A percentile compares a stretch with the other conserved stretches of the same genome.
These are phyloP conservation scores for Solanum boliviense DNA, from an alignment of 257 asterid species.

Conservation along the genomic window DNA sequence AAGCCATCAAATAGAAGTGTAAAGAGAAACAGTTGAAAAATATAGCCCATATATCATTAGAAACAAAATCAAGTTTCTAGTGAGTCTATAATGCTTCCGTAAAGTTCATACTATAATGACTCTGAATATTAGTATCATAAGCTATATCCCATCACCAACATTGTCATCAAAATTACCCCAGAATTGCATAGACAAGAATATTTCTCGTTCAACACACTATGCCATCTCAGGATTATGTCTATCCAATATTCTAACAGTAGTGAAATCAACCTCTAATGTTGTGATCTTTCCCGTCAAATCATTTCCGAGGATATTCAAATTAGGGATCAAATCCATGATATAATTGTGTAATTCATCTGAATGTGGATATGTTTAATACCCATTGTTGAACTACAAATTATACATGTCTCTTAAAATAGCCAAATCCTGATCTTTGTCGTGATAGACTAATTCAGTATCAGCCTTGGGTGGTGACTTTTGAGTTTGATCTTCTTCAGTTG, in stretches of 20 bases:
- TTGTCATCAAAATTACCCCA: neutral
- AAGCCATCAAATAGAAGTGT: neutral
- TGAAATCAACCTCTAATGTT: neutral
- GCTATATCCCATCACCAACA: neutral
- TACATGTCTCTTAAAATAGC: neutral
- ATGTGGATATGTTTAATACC: neutral
- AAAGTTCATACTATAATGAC: neutral
- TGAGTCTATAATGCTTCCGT: neutral
- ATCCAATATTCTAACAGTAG: neutral
- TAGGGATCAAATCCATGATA: neutral
- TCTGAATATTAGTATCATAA: neutral
- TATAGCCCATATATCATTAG: neutral
- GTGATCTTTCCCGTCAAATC: neutral
- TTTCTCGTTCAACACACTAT: neutral
- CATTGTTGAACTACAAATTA: neutral
- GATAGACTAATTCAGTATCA: no score
- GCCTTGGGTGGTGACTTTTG: neutral
- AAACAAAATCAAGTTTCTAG: neutral
- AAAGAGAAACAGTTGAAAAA: no score
- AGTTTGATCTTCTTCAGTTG: neutral
- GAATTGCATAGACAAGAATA: neutral
- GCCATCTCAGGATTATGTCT: neutral
- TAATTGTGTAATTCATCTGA: neutral
- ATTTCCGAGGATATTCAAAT: neutral
- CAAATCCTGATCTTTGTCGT: neutral